Percentiles rank a stretch among this genome's conserved stretches.
Conservation (phyloP, 805 yeast genomes). For the Kluyveromyces dobzhanskii region DNA sequence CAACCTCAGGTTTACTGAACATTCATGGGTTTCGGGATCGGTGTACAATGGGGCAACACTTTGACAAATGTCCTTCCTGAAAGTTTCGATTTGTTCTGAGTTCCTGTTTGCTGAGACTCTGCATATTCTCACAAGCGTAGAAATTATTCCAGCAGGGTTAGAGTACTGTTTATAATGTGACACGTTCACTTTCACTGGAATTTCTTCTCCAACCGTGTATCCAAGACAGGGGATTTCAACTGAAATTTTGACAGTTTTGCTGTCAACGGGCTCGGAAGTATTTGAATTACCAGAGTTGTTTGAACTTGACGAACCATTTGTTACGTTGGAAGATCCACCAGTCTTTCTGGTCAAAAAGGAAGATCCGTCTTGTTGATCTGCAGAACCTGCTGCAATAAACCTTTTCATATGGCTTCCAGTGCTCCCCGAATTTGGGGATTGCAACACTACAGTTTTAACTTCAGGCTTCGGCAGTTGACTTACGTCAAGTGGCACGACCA, state of each 20-base stretch:
- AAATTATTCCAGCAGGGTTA: constrained; percentile 63
- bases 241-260: constrained; percentile 32
- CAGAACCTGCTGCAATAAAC: constrained; percentile 35
- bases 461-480: constrained; percentile 55
- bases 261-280: constrained; percentile 6
- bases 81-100: constrained; percentile 45
- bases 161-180: constrained; percentile 64
- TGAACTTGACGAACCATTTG: constrained; percentile 15
- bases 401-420: constrained; percentile 29
- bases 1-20: constrained; percentile 53
- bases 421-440: constrained; percentile 35
- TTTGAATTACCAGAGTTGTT: constrained; percentile 9
- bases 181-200: constrained; percentile 62
- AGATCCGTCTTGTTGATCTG: constrained; percentile 28
- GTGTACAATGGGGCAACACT: constrained; percentile 66
- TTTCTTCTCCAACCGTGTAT: constrained; percentile 66
- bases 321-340: not conserved
- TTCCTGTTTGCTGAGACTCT: constrained; percentile 52
- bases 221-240: constrained; percentile 56
- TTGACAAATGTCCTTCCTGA: constrained; percentile 78
- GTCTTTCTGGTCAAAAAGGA: constrained; percentile 21
- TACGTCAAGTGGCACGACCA: constrained; percentile 71
- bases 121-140: constrained; percentile 75
- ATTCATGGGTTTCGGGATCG: constrained; percentile 53
- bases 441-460: constrained; percentile 56